Evolutionary conservation across 306 rosid species (phyloP).

Genomic region (Dryas drummondii): DNA sequence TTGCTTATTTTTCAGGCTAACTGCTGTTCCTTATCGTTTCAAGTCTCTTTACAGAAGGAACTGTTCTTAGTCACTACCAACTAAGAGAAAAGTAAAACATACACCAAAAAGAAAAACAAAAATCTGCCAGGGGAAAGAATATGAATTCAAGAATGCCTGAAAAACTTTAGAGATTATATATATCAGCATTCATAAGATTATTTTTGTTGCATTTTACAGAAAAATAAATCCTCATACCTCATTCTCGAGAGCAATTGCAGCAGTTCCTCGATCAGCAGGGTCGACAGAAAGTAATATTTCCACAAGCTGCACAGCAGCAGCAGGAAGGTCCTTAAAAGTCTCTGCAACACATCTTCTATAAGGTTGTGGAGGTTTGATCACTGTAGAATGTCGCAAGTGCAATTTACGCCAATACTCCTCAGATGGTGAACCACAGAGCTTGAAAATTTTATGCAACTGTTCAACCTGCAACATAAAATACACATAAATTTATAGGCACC

Average conservation of each 20-base stretch:
- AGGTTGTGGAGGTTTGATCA: slow-evolving; percentile 76
- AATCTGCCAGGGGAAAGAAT: neutral
- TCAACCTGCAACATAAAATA: slow-evolving; percentile 62
- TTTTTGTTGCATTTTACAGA: neutral
- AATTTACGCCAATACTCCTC: slow-evolving; percentile 80
- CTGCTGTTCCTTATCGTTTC: no score
- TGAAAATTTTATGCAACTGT: slow-evolving; percentile 89
- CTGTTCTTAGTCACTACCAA: no score
- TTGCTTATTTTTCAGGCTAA: no score
- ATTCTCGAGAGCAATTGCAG: slow-evolving; percentile 65
- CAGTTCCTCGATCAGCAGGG: slow-evolving; percentile 75
- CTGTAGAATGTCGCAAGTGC: slow-evolving; percentile 55
- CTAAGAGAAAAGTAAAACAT: neutral
- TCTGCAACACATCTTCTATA: slow-evolving; percentile 70
- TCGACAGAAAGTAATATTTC: slow-evolving; percentile 79
- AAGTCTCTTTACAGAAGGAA: no score
- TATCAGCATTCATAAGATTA: neutral
- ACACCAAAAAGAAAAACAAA: neutral
- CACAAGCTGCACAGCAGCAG: slow-evolving; percentile 60
- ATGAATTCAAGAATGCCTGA: neutral
- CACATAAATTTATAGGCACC: slow-evolving; percentile 17
- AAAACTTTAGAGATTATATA: neutral
- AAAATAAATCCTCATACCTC: slow-evolving; percentile 49
- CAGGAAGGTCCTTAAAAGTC: slow-evolving; percentile 67
- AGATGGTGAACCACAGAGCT: slow-evolving; percentile 95